These are phyloP conservation scores for Epichloe amarillans DNA, from an alignment of 2,329 filamentous ascomycete genomes.

Conservation along the genomic window DNA sequence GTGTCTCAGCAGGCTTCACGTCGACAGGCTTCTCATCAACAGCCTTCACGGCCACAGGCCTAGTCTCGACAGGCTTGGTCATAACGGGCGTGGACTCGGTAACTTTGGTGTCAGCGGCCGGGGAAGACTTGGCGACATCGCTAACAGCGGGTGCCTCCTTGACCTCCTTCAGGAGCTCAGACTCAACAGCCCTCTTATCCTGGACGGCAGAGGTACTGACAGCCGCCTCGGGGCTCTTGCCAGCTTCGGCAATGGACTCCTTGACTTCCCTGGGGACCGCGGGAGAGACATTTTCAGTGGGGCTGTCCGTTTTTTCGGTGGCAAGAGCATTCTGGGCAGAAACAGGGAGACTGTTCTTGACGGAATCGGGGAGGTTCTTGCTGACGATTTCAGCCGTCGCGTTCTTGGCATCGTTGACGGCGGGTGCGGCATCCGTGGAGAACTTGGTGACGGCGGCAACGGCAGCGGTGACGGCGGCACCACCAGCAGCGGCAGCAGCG, in stretches of 20 bases:
- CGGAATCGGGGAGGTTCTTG: slow-evolving; percentile 38
- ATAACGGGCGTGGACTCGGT: slow-evolving; percentile 9
- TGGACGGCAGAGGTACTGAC: slow-evolving; percentile 53
- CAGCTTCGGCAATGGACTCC: slow-evolving; percentile 43
- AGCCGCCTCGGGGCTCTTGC: slow-evolving; percentile 56
- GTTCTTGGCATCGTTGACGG: slow-evolving; percentile 19
- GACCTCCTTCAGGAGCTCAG: slow-evolving; percentile 57
- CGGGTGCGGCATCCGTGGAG: slow-evolving; percentile 17
- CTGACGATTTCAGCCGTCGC: slow-evolving; percentile 26
- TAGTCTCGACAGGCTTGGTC: slow-evolving; percentile 8
- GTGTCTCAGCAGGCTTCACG: not conserved
- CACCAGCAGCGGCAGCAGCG: slow-evolving; percentile 23
- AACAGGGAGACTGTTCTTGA: slow-evolving; percentile 37
- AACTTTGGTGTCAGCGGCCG: slow-evolving; percentile 8
- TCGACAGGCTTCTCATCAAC: not conserved
- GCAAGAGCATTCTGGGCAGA: slow-evolving; percentile 35
- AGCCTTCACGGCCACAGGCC: not conserved
- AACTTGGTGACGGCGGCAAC: slow-evolving; percentile 25
- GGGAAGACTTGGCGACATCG: slow-evolving; percentile 14
- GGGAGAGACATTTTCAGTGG: slow-evolving; percentile 31
- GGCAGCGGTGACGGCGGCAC: slow-evolving; percentile 23
- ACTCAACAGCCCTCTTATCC: slow-evolving; percentile 63
- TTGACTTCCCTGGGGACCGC: slow-evolving; percentile 43
- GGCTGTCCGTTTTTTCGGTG: slow-evolving; percentile 27
- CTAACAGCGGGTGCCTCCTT: slow-evolving; percentile 25